phyloP scores from a whole-genome alignment of 1,139 yeast species.

The Geotrichum histeridarum region DNA sequence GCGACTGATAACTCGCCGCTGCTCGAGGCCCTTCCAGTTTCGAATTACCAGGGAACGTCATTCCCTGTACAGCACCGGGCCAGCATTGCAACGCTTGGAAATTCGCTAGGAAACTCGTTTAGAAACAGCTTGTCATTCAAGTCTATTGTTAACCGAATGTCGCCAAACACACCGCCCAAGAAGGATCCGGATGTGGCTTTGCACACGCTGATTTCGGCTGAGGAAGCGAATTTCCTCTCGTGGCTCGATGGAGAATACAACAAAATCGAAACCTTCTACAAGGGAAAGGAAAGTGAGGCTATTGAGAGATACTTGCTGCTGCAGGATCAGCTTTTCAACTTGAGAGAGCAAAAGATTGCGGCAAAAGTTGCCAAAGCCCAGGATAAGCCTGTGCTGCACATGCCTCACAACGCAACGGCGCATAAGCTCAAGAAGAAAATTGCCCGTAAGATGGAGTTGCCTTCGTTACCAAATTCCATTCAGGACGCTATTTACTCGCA shows the following conservation, averaged over 20 bases:
- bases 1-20: slow-evolving; percentile 34
- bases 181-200: slow-evolving; percentile 10
- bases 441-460: slow-evolving; percentile 31
- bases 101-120: slow-evolving; percentile 6
- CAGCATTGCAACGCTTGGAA: slow-evolving; percentile 5
- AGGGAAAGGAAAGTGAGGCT: slow-evolving; percentile 55
- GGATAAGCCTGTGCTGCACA: slow-evolving; percentile 21
- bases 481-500: slow-evolving; percentile 10
- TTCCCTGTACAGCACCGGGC: slow-evolving; percentile 7
- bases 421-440: slow-evolving; percentile 24
- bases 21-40: slow-evolving; percentile 17
- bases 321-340: slow-evolving; percentile 62
- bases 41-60: neutral
- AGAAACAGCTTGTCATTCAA: slow-evolving; percentile 3
- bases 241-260: slow-evolving; percentile 60
- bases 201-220: slow-evolving; percentile 29
- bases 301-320: slow-evolving; percentile 56
- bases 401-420: slow-evolving; percentile 26
- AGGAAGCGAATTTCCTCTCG: slow-evolving; percentile 43
- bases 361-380: slow-evolving; percentile 15
- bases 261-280: slow-evolving; percentile 59
- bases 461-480: slow-evolving; percentile 31
- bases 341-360: slow-evolving; percentile 49
- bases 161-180: slow-evolving; percentile 3
- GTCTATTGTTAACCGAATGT: slow-evolving; percentile 9